Percentiles rank a stretch among this genome's conserved stretches.
These are phyloP conservation scores for Blastocystis hominis DNA, from an alignment of 352 stramenopile species.

Conservation along the genomic window DNA sequence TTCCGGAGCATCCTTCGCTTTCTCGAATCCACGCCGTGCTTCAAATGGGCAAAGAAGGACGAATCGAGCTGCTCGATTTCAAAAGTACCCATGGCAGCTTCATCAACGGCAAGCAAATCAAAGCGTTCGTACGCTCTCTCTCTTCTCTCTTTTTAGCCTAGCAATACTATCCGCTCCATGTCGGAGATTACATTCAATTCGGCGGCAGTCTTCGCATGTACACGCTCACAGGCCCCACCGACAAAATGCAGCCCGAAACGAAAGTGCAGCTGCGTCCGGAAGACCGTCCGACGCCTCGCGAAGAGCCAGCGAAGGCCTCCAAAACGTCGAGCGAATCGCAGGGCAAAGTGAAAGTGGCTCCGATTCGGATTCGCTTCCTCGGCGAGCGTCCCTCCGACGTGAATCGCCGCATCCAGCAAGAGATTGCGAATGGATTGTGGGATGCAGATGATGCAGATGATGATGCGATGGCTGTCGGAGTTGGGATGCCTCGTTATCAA, in stretches of 20 bases:
- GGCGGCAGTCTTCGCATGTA: constrained; percentile 53
- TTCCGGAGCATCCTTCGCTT: constrained; percentile 56
- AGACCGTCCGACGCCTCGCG: not conserved
- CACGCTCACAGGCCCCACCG: not conserved
- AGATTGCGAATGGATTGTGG: not conserved
- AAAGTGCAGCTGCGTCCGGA: constrained; percentile 23
- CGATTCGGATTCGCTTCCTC: constrained; percentile 9
- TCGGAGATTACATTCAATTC: constrained; percentile 49
- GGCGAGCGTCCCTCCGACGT: not conserved
- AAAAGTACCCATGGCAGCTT: constrained; percentile 53
- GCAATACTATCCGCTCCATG: constrained; percentile 28
- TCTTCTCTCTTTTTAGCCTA: not conserved
- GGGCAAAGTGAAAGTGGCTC: not conserved
- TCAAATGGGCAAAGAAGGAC: constrained; percentile 48
- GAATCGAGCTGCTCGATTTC: constrained; percentile 39
- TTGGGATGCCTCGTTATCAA: too few relatives aligned
- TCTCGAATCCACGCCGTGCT: constrained; percentile 56
- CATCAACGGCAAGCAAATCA: constrained; percentile 44
- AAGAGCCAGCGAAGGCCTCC: too few relatives aligned
- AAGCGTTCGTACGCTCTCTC: constrained; percentile 7
- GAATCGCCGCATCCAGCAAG: not conserved
- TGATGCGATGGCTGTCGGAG: too few relatives aligned
- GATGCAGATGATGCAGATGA: not conserved
- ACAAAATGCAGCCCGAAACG: constrained; percentile 32
- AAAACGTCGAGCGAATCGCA: not conserved